Base-by-base conservation (phyloP, 2,329 filamentous ascomycete genomes). In the Neonectria neomacrospora region DNA sequence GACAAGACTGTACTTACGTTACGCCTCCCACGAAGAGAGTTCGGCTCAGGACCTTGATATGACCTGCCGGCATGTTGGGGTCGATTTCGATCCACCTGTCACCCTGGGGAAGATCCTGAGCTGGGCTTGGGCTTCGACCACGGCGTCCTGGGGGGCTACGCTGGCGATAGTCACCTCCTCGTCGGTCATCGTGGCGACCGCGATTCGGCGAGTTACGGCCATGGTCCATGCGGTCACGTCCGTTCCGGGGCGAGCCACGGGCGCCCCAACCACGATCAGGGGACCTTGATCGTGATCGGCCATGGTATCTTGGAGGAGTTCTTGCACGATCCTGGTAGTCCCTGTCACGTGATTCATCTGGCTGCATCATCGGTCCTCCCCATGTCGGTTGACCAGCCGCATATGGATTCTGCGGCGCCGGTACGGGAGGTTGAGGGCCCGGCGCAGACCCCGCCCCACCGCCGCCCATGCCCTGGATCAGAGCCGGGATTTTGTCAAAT, bases 11-110 rank as follows among this genome's bases (percentile, higher is more conserved):
- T 47, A 88, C 90, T 87, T 85, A 92, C 85, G 90, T 96, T 67
- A 97, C 96, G 75, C 96, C 96, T 68, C 96, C 96, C 73, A 99
- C 94, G 77, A 99, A 99, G 12, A 99, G 86, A 14, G 96, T 99
- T 73, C 96, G 90, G 79, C 95, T 98, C 63, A 96, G 84, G 28
- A 99, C 96, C 85, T 94, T 96, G 80, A 99, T 97, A 72, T 88
- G 86, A 64, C 92, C 91, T 65, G 86, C 83, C 3, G 91, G 90
- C 64, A 99, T 83, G 8, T 80, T 87, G 56, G 86, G 82, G 78
- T 99, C 96, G 79, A 88, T 91, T 52, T 94, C 91, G 63, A 97
- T 83, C 85, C 89, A 93, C 80, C 96, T 97, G 50, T 78, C 73
- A 28, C 73, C 59, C 14, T 74, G 69, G 26, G 77, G 75, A 44